Percentiles rank a stretch among this genome's conserved stretches.
Evolutionary conservation across 139 green algal species (phyloP).

Genomic region (Eudorina sp.): DNA sequence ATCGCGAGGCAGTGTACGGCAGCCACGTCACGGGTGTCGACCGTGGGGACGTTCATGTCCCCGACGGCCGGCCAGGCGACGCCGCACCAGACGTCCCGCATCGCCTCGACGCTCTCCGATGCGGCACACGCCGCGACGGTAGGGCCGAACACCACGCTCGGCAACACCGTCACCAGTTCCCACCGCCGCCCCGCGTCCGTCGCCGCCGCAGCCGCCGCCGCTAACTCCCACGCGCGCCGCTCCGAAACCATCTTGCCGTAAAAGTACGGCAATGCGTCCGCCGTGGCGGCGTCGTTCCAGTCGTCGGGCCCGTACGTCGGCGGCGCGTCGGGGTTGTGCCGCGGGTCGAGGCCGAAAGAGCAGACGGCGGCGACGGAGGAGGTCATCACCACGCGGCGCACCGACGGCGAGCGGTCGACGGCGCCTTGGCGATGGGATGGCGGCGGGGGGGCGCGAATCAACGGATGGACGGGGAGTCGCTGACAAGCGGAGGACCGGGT

Average conservation of each 20-base stretch:
- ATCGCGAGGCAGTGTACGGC: conserved; percentile 7
- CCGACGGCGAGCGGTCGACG: conserved; percentile 35
- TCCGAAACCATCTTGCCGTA: conserved; percentile 32
- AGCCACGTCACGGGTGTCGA: background rate
- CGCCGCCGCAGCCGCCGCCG: too few relatives aligned
- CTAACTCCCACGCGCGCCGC: conserved; percentile 20
- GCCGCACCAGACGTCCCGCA: background rate
- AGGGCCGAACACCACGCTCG: conserved; percentile 5
- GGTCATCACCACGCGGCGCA: conserved; percentile 58
- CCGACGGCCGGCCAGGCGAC: background rate
- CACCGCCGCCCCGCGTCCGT: background rate
- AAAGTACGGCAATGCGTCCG: conserved; percentile 32
- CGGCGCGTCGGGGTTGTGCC: background rate
- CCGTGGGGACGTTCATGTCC: background rate
- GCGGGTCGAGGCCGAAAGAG: background rate
- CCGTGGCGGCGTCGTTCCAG: conserved; percentile 37
- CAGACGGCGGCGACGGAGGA: conserved; percentile 47
- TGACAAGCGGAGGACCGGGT: too few relatives aligned
- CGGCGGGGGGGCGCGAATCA: too few relatives aligned
- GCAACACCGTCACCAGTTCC: conserved; percentile 11
- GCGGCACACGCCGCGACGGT: background rate
- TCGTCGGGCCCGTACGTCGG: conserved; percentile 17
- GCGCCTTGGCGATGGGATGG: too few relatives aligned
- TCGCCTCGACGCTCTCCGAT: conserved; percentile 1
- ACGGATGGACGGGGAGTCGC: too few relatives aligned